Evolutionary conservation across 768 basidiomycete genomes (phyloP).

Genomic region (Lactifluus piperatus): DNA sequence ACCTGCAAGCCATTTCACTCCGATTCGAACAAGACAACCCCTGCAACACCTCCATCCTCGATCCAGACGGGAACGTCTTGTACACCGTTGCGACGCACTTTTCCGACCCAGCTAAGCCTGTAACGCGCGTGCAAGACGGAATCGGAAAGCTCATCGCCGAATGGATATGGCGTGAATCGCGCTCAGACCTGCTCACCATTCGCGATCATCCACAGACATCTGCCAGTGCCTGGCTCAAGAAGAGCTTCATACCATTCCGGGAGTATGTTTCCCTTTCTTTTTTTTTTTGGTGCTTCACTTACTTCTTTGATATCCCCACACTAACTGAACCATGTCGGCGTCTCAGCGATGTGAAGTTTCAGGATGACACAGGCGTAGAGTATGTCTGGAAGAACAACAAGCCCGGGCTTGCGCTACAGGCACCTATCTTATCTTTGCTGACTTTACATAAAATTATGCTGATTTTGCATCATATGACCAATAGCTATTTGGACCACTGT

Average conservation of each 20-base stretch:
- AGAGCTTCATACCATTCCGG: slow-evolving; percentile 17
- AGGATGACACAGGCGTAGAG: slow-evolving; percentile 11
- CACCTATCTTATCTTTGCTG: slow-evolving; percentile 7
- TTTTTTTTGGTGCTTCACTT: neutral
- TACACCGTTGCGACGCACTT: slow-evolving; percentile 19
- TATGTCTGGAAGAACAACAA: slow-evolving; percentile 16
- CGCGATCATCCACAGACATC: neutral
- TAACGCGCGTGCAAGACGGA: slow-evolving; percentile 12
- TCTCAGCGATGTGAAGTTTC: slow-evolving; percentile 13
- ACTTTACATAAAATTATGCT: neutral
- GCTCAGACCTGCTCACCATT: slow-evolving; percentile 19
- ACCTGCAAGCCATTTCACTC: neutral
- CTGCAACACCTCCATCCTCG: slow-evolving; percentile 19
- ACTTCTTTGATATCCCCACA: neutral
- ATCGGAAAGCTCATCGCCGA: slow-evolving; percentile 15
- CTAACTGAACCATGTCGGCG: neutral
- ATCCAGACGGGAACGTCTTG: neutral
- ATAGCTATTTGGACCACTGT: slow-evolving; percentile 15
- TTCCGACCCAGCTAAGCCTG: slow-evolving; percentile 1
- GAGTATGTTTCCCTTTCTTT: neutral
- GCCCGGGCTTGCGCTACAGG: slow-evolving; percentile 13
- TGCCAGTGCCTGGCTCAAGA: slow-evolving; percentile 19
- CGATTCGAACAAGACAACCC: slow-evolving; percentile 17
- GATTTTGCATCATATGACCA: neutral
- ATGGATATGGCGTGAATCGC: slow-evolving; percentile 19